Evolutionary conservation across 129 eudicot genomes (phyloP), one percentile per base, ranked within the genome.

Genomic region (Logfia minima): DNA sequence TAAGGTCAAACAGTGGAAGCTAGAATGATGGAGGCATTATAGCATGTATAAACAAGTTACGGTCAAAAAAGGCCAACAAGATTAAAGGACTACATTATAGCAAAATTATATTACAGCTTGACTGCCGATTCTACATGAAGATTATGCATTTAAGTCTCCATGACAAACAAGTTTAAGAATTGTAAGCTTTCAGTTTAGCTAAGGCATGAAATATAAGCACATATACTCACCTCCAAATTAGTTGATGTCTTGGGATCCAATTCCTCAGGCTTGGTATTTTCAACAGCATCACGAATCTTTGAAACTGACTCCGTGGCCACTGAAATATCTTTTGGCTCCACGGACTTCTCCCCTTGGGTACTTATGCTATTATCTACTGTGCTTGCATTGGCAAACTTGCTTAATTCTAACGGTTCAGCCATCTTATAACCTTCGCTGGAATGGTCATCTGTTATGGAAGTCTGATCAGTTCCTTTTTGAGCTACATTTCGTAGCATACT

Each of bases 401-500:
- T 78, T 53, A 62, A 58, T 45, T 55, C 84, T 77, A 10, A 39
- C 10, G 82, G 55, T n/a, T 83, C 83, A 79, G 67, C 79, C 52
- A 66, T 39, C 58, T 34, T 55, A 35, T 80, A 77, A 72, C 53
- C 82, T 16, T 79, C 81, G 34, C 41, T 69, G 76, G 71, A 52
- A 35, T 23, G 22, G 74, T 56, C 75, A 56, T 82, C 79, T 11
- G 84, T 23, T 39, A 32, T 45, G 68, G 72, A 10, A 35, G 78
- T 66, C 34, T 51, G 82, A 75, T 79, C 66, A 13, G 34, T 72
- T 68, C n/a, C 61, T 55, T 73, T 77, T 72, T 53, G 85, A 86
- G 80, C 81, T 68, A 76, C 85, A 72, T 39, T 79, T 16, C 85
- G 84, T 65, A 74, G 73, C 88, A 83, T 85, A 70, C 87, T 80